A percentile compares a stretch with the other conserved stretches of the same genome.
Conservation (phyloP, 2,329 filamentous ascomycete species). For the Sporothrix dimorphospora region DNA sequence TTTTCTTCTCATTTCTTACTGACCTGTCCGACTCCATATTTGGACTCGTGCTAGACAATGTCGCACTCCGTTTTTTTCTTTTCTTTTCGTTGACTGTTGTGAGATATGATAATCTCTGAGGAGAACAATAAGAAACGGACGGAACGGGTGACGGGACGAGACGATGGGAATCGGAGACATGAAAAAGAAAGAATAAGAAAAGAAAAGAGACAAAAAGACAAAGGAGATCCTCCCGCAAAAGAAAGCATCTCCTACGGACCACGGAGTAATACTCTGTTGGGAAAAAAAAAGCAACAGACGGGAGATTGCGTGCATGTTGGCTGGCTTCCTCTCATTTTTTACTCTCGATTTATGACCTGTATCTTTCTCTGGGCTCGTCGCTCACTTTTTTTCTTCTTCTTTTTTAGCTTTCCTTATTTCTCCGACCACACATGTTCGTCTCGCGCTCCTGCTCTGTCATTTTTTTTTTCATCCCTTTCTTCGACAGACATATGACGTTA, state of each 20-base stretch:
- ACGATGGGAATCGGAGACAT: neutral
- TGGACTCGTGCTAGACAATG: neutral
- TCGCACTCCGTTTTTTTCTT: neutral
- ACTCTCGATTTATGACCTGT: neutral
- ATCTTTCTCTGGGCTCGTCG: neutral
- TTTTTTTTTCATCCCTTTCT: neutral
- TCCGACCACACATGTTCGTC: neutral
- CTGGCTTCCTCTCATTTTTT: neutral
- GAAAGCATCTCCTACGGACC: neutral
- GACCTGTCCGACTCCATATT: neutral
- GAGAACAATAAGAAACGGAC: neutral
- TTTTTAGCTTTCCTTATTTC: neutral
- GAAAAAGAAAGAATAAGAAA: slow-evolving; percentile 12
- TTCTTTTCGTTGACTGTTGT: neutral
- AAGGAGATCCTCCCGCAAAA: neutral
- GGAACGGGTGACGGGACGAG: slow-evolving; percentile 10
- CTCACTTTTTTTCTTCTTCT: neutral
- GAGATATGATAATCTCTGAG: slow-evolving; percentile 4
- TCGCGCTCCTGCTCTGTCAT: neutral
- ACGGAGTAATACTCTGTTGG: neutral
- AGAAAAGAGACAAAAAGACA: slow-evolving; percentile 2
- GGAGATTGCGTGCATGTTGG: slow-evolving; percentile 3
- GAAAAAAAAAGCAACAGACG: neutral
- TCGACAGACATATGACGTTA: neutral
- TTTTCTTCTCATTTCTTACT: neutral